Percentiles rank a stretch among this genome's conserved stretches.
phyloP scores from a whole-genome alignment of 1,284 basidiomycete genomes.

The Naganishia albida region DNA sequence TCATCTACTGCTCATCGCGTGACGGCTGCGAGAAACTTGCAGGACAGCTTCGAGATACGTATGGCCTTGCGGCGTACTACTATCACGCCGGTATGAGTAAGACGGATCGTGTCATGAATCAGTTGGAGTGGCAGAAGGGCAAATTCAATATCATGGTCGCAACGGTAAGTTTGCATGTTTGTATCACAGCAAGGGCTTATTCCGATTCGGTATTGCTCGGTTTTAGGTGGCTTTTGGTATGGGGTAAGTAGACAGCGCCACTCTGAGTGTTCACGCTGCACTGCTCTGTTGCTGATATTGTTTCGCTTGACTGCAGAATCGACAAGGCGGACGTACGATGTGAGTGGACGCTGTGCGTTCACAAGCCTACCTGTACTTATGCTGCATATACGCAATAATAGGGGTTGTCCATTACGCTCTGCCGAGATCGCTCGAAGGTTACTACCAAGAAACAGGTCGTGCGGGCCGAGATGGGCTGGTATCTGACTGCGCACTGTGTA shows the following conservation, averaged over 20 bases:
- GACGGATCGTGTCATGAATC: conserved; percentile 66
- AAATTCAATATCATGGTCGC: conserved; percentile 83
- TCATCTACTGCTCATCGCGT: conserved; percentile 80
- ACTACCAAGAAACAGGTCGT: conserved; percentile 82
- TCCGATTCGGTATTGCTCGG: conserved; percentile 14
- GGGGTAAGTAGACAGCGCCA: conserved; percentile 59
- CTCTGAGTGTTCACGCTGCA: neutral
- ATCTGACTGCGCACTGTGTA: conserved; percentile 65
- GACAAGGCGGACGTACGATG: conserved; percentile 74
- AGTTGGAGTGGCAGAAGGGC: conserved; percentile 74
- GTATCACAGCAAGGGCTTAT: conserved; percentile 9
- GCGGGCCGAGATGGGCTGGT: conserved; percentile 74
- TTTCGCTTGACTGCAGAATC: conserved; percentile 56
- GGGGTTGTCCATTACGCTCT: conserved; percentile 76
- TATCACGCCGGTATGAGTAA: conserved; percentile 81
- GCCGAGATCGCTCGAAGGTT: conserved; percentile 70
- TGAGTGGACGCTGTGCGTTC: conserved; percentile 45
- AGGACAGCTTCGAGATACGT: conserved; percentile 61
- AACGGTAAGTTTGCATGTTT: conserved; percentile 58
- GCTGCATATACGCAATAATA: conserved; percentile 39
- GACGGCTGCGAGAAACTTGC: conserved; percentile 79
- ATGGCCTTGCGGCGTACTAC: conserved; percentile 69
- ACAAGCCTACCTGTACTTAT: conserved; percentile 24
- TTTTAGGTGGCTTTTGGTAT: conserved; percentile 85
- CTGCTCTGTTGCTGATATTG: conserved; percentile 10